Evolutionary conservation across 2,329 filamentous ascomycete genomes (phyloP).

Genomic region (Fusarium sp.): DNA sequence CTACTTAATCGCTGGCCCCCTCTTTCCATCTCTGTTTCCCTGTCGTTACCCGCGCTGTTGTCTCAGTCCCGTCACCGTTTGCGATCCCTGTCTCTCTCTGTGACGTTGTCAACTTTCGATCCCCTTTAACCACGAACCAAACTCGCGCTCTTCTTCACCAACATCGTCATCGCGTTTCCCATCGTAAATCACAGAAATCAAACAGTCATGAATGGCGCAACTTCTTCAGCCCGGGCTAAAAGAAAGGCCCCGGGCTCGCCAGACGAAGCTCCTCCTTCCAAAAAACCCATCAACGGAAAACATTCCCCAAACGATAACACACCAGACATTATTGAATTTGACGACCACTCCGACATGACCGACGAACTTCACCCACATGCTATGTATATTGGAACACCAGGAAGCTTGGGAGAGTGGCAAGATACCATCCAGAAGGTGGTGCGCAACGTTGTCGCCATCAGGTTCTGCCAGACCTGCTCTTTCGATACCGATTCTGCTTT

Average conservation of each 20-base stretch:
- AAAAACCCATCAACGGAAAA: constrained; percentile 57
- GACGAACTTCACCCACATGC: constrained; percentile 52
- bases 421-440: constrained; percentile 94
- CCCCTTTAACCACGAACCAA: constrained; percentile 4
- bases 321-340: constrained; percentile 54
- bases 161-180: neutral
- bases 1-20: constrained; percentile 18
- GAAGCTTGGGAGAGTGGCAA: constrained; percentile 79
- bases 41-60: constrained; percentile 35
- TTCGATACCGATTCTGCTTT: constrained; percentile 97
- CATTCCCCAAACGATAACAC: constrained; percentile 61
- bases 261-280: constrained; percentile 48
- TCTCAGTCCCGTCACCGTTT: constrained; percentile 19
- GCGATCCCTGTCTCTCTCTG: constrained; percentile 35
- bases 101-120: constrained; percentile 25
- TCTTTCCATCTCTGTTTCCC: constrained; percentile 39
- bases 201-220: constrained; percentile 56
- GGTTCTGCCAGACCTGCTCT: constrained; percentile 97
- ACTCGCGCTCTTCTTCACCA: constrained; percentile 15
- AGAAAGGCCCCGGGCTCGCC: constrained; percentile 61
- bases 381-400: constrained; percentile 52
- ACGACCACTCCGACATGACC: constrained; percentile 54
- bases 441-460: constrained; percentile 95
- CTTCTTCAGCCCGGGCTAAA: constrained; percentile 57
- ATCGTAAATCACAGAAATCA: neutral